phyloP scores from a whole-genome alignment of 2,329 filamentous ascomycete species.

The Fusarium coicis region DNA sequence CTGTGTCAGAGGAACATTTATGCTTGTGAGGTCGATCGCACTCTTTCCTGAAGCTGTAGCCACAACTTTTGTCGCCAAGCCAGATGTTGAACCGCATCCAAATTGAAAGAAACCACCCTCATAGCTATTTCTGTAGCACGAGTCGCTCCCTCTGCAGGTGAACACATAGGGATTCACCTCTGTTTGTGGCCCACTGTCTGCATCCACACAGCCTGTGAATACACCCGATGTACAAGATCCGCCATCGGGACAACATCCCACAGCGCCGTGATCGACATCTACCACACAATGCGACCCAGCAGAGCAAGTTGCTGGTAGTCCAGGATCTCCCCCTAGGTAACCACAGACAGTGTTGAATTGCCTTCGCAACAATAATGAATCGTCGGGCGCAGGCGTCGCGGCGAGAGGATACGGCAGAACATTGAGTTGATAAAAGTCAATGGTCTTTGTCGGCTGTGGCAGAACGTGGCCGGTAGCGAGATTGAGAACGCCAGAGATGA shows the following conservation, averaged over 20 bases:
- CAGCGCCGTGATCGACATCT: conserved; percentile 59
- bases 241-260: conserved; percentile 67
- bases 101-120: conserved; percentile 67
- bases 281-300: conserved; percentile 68
- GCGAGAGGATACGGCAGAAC: conserved; percentile 54
- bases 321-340: conserved; percentile 63
- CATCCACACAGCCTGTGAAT: conserved; percentile 67
- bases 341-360: conserved; percentile 67
- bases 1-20: conserved; percentile 56
- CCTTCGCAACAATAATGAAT: conserved; percentile 51
- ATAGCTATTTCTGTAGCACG: conserved; percentile 67
- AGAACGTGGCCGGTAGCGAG: conserved; percentile 52
- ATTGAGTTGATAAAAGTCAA: conserved; percentile 52
- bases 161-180: conserved; percentile 66
- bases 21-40: conserved; percentile 49
- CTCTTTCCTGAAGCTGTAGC: conserved; percentile 57
- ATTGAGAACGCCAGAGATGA: conserved; percentile 49
- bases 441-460: conserved; percentile 54
- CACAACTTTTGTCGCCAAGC: conserved; percentile 60
- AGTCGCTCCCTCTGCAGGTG: conserved; percentile 61
- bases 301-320: conserved; percentile 66
- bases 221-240: conserved; percentile 64
- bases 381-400: conserved; percentile 53
- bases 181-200: conserved; percentile 60
- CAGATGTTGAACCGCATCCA: conserved; percentile 63